Base-by-base conservation (phyloP, 1,139 yeast species). In the Pichia sp. region DNA sequence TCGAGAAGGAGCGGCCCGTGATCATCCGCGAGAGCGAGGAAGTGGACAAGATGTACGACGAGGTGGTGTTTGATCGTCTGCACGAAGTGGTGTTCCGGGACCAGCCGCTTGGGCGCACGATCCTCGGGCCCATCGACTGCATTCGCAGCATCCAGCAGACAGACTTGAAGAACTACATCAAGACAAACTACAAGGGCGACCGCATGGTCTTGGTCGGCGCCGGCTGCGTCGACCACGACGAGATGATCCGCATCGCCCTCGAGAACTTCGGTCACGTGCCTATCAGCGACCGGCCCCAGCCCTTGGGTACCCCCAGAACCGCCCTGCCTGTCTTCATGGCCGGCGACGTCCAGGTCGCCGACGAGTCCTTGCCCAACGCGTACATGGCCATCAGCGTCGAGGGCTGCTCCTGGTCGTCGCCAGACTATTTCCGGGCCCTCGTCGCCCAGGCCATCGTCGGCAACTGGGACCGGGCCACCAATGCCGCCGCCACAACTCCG, bases 401-500 rank as follows among this genome's bases (percentile, higher is more conserved):
- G 74, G 98, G 99, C 64, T 97, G 92, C 31, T 86, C 96, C 49
- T 93, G 99, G 99, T 86, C 89, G 40, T 90, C 95, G 4, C 92
- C 95, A 8, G 98, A 93, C 70, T 93, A 92, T 73, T 92, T 90
- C 75, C 87, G 95, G 31, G 97, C 97, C 1, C 79, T 95, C 26
- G 96, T 93, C 1, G 95, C 97, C 5, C 97, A 93, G 73, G 97
- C 98, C 15, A 87, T 93, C 59, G 86, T 93, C 50, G 99, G 99
- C 46, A 89, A 92, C 66, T 93, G 98, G 98, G 99, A 93, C 71
- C 84, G 99, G 67, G 85, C 97, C 8, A 75, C 87, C 59, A 97
- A 97, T 42, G 81, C 83, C 62, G 79, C 88, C 1, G 88, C 90
- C 1, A 32, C 46, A 2, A 83, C 90, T 0, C 89, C 93, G 6